Evolutionary conservation across 2,329 filamentous ascomycete species (phyloP).

Genomic region (Endocalyx cinctus): DNA sequence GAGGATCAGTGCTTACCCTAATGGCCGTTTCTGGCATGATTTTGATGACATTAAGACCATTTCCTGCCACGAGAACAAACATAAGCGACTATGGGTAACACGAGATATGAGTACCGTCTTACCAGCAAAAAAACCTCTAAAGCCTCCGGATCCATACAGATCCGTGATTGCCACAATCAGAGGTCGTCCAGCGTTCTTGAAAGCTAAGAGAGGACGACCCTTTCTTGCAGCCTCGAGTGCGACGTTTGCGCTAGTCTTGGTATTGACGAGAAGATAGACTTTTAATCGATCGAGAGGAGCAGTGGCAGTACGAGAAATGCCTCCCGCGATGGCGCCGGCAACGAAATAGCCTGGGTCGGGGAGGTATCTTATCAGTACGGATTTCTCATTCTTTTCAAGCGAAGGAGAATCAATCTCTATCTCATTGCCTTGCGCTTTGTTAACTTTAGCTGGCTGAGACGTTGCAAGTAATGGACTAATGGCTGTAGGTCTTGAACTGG

Average conservation of each 20-base stretch:
- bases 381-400: slow-evolving; percentile 36
- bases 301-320: slow-evolving; percentile 90
- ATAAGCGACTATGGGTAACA: slow-evolving; percentile 2
- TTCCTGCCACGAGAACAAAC: slow-evolving; percentile 55
- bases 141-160: slow-evolving; percentile 79
- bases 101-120: slow-evolving; percentile 25
- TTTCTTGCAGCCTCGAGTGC: slow-evolving; percentile 64
- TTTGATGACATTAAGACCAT: slow-evolving; percentile 93
- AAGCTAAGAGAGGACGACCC: slow-evolving; percentile 61
- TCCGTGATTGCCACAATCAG: slow-evolving; percentile 70
- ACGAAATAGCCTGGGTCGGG: slow-evolving; percentile 96
- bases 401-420: slow-evolving; percentile 27
- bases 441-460: slow-evolving; percentile 14
- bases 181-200: slow-evolving; percentile 63
- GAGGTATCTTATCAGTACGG: slow-evolving; percentile 62
- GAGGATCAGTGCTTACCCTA: slow-evolving; percentile 45
- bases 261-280: slow-evolving; percentile 95
- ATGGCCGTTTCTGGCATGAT: slow-evolving; percentile 99
- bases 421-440: slow-evolving; percentile 18
- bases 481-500: slow-evolving; percentile 10
- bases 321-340: slow-evolving; percentile 90
- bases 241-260: slow-evolving; percentile 51
- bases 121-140: slow-evolving; percentile 92
- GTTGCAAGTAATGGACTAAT: slow-evolving; percentile 13
- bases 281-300: slow-evolving; percentile 95